Percentiles rank a stretch among this genome's conserved stretches.
Evolutionary conservation across 2,329 filamentous ascomycete species (phyloP).

Genomic region (Teratosphaeria epicoccoides): DNA sequence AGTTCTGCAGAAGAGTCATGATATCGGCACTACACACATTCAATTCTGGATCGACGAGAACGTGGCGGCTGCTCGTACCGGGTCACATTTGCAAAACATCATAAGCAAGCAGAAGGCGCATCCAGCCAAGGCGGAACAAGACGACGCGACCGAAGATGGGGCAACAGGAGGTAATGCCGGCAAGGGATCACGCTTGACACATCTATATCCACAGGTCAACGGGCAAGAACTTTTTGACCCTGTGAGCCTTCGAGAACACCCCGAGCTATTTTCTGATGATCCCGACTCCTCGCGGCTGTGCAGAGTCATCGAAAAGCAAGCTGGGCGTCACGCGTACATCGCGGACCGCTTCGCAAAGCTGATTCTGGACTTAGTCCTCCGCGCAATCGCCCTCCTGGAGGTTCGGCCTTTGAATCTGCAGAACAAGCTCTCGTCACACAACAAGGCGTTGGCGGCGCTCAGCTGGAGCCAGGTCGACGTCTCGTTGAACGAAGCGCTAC

Average conservation of each 20-base stretch:
- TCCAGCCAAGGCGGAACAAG: background rate
- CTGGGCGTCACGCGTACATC: constrained; percentile 2
- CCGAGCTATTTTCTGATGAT: background rate
- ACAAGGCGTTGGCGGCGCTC: constrained; percentile 1
- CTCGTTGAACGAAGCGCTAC: background rate
- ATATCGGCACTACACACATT: background rate
- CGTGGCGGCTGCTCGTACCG: background rate
- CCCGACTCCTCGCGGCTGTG: background rate
- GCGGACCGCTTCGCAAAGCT: constrained; percentile 11
- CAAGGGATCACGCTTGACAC: background rate
- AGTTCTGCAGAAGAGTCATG: background rate
- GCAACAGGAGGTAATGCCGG: background rate
- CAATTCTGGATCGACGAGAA: background rate
- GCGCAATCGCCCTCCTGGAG: constrained; percentile 11
- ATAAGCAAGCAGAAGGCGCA: background rate
- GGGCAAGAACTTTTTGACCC: background rate
- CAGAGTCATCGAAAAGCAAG: background rate
- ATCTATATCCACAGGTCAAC: background rate
- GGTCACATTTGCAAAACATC: background rate
- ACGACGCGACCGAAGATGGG: background rate
- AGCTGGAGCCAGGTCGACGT: constrained; percentile 9
- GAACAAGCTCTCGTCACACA: background rate
- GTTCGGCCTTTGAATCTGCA: constrained; percentile 5
- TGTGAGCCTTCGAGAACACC: background rate
- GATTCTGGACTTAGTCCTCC: constrained; percentile 10